Conservation (phyloP, 1,139 yeast species). For the Magnusiomyces ingens region DNA sequence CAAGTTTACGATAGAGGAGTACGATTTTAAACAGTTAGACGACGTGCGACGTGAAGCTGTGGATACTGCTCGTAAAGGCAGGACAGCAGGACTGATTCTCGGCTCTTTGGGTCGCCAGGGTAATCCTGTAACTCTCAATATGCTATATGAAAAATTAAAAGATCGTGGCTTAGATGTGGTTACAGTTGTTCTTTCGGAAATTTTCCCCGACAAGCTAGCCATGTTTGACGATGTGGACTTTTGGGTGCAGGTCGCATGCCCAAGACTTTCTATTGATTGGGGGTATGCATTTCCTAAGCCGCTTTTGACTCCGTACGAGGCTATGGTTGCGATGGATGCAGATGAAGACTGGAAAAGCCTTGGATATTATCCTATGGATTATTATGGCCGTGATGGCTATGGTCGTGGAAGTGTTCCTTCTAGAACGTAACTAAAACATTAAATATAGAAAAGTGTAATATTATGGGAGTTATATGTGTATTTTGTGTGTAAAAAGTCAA, state of each 20-base stretch:
- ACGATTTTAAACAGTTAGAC: conserved; percentile 79
- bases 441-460: not conserved
- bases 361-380: conserved; percentile 86
- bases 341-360: conserved; percentile 61
- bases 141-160: conserved; percentile 49
- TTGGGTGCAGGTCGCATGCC: conserved; percentile 97
- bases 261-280: conserved; percentile 95
- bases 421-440: not conserved
- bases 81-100: conserved; percentile 72
- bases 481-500: not conserved
- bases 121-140: conserved; percentile 64
- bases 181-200: conserved; percentile 81
- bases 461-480: too few relatives aligned
- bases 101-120: conserved; percentile 99
- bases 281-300: conserved; percentile 96
- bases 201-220: conserved; percentile 88
- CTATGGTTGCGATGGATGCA: conserved; percentile 77
- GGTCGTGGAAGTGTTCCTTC: conserved; percentile 77
- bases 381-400: conserved; percentile 82
- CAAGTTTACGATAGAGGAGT: conserved; percentile 81
- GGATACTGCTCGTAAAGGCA: conserved; percentile 48
- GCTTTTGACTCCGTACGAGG: conserved; percentile 88
- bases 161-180: conserved; percentile 61
- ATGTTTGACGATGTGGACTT: conserved; percentile 92
- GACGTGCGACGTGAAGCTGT: conserved; percentile 71